Conservation (phyloP, 768 basidiomycete genomes). For the Lactarius psammicola region DNA sequence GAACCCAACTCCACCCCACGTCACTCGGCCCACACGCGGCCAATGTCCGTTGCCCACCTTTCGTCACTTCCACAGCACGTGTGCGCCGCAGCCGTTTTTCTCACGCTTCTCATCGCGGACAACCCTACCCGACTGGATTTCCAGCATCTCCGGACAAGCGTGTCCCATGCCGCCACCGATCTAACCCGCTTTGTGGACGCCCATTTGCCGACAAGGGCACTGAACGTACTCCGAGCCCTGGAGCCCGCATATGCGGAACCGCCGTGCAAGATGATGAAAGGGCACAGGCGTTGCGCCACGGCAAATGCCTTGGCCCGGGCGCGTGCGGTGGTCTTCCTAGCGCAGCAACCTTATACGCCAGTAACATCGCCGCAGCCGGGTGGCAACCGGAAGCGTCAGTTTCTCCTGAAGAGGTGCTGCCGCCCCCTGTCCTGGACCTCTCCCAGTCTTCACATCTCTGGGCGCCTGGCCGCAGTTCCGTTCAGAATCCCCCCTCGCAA, state of each 20-base stretch:
- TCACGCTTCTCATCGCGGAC: conserved; percentile 83
- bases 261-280: conserved; percentile 48
- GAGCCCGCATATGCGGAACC: conserved; percentile 71
- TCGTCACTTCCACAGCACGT: conserved; percentile 82
- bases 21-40: conserved; percentile 66
- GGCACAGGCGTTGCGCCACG: conserved; percentile 55
- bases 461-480: conserved; percentile 17
- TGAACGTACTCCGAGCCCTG: conserved; percentile 66
- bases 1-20: conserved; percentile 72
- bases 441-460: conserved; percentile 22
- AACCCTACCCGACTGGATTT: conserved; percentile 80
- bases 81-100: conserved; percentile 87
- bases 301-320: conserved; percentile 77
- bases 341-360: conserved; percentile 49
- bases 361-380: conserved; percentile 20
- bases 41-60: conserved; percentile 79
- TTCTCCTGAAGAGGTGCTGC: conserved; percentile 20
- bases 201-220: conserved; percentile 73
- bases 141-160: conserved; percentile 70
- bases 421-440: conserved; percentile 13
- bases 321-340: conserved; percentile 55
- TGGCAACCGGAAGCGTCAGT: conserved; percentile 22
- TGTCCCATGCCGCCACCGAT: conserved; percentile 63
- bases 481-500: conserved; percentile 20
- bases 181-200: conserved; percentile 61